These are phyloP conservation scores for Psidium friedrichsthalianum DNA, from an alignment of 345 rosid species.

Conservation along the genomic window DNA sequence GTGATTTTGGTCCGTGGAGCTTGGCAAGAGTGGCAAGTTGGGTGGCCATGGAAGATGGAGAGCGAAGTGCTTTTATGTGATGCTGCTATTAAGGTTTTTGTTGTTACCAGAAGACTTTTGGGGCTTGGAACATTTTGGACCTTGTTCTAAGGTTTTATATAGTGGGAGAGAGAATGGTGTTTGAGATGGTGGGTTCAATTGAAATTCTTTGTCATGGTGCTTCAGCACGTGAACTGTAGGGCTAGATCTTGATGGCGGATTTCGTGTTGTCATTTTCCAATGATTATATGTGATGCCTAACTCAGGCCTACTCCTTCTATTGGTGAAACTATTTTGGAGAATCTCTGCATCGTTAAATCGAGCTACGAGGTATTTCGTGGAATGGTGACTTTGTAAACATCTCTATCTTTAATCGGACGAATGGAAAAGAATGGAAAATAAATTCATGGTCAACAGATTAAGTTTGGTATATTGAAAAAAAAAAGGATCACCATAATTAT, in stretches of 20 bases:
- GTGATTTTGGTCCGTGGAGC: neutral
- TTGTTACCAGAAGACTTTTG: neutral
- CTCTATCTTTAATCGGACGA: accelerated
- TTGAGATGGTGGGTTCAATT: neutral
- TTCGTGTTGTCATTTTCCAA: neutral
- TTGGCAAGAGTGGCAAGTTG: neutral
- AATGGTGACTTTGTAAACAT: accelerated
- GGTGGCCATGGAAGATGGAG: slow-evolving; percentile 2
- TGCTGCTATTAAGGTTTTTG: neutral
- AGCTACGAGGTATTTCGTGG: accelerated
- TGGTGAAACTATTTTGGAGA: neutral
- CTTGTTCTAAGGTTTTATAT: neutral
- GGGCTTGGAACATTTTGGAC: neutral
- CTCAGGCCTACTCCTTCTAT: neutral
- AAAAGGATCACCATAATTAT: neutral
- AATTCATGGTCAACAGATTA: neutral
- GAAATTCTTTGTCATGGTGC: neutral
- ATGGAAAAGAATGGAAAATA: neutral
- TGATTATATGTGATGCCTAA: neutral
- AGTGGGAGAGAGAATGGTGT: neutral
- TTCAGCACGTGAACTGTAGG: slow-evolving; percentile 3
- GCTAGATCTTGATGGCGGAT: neutral
- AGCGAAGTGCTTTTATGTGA: neutral
- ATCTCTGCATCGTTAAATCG: neutral
- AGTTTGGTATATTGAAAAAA: neutral